Conservation (phyloP, 768 basidiomycete genomes). For the Boletus reticuloceps region DNA sequence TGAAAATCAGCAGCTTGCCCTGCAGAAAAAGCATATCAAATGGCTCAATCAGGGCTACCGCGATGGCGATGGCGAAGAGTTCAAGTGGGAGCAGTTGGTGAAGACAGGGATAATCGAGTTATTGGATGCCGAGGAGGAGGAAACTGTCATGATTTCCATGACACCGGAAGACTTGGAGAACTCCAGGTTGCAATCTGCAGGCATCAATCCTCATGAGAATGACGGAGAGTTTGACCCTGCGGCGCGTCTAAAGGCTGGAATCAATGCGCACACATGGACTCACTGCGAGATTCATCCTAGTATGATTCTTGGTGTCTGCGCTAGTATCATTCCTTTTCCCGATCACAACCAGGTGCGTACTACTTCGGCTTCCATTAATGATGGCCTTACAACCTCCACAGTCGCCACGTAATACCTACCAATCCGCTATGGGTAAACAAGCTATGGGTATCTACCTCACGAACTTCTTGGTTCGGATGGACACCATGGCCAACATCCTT, state of each 20-base stretch:
- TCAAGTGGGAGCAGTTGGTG: conserved; percentile 83
- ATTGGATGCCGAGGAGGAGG: conserved; percentile 97
- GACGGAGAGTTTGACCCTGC: conserved; percentile 82
- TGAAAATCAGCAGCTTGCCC: conserved; percentile 78
- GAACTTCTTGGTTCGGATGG: conserved; percentile 98
- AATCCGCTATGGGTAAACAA: conserved; percentile 99
- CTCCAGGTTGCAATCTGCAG: conserved; percentile 64
- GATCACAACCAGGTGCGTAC: conserved; percentile 93
- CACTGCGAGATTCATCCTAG: conserved; percentile 99
- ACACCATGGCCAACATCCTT: conserved; percentile 99
- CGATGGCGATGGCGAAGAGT: conserved; percentile 57
- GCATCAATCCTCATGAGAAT: conserved; percentile 54
- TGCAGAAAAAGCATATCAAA: conserved; percentile 83
- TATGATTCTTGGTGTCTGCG: conserved; percentile 98
- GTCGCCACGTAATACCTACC: conserved; percentile 99
- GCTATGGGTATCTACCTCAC: conserved; percentile 99
- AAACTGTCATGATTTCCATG: conserved; percentile 99
- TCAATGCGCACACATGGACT: conserved; percentile 90
- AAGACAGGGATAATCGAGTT: conserved; percentile 90
- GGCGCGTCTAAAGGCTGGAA: conserved; percentile 80
- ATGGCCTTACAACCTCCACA: conserved; percentile 31
- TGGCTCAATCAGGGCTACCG: conserved; percentile 60
- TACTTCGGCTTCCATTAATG: background rate
- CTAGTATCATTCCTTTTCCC: conserved; percentile 99
- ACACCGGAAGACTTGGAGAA: conserved; percentile 92